These are phyloP conservation scores for Angophora floribunda DNA, from an alignment of 345 rosid genomes.

Conservation along the genomic window DNA sequence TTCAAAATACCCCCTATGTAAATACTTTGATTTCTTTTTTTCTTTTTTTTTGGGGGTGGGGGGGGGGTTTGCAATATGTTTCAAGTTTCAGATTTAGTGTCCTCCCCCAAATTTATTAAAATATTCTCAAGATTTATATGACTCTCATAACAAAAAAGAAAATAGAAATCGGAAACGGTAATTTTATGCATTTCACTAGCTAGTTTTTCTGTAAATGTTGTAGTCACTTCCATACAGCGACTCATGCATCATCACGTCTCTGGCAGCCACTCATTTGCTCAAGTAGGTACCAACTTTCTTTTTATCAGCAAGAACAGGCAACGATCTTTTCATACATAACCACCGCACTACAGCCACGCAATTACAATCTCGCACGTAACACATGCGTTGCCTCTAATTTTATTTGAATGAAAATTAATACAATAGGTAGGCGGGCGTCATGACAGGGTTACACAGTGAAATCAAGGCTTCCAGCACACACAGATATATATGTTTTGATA, in stretches of 20 bases:
- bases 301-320: background rate
- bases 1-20: background rate
- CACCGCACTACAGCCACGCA: background rate
- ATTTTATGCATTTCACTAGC: background rate
- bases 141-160: too few species aligned
- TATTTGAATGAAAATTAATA: background rate
- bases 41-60: too few species aligned
- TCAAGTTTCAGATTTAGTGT: background rate
- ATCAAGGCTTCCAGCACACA: background rate
- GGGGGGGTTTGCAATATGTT: background rate
- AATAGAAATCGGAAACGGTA: too few species aligned
- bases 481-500: too few species aligned
- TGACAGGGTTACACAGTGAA: background rate
- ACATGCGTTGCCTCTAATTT: background rate
- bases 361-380: background rate
- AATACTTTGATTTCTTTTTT: background rate
- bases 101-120: background rate
- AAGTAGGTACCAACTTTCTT: background rate
- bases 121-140: background rate
- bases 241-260: background rate
- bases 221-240: background rate
- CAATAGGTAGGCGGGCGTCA: background rate
- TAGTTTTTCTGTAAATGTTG: background rate
- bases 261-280: background rate
- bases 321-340: background rate